Percentiles rank a stretch among this genome's conserved stretches.
Evolutionary conservation across 208 protist species (phyloP).

Genomic region (Trypanosoma scelopori): DNA sequence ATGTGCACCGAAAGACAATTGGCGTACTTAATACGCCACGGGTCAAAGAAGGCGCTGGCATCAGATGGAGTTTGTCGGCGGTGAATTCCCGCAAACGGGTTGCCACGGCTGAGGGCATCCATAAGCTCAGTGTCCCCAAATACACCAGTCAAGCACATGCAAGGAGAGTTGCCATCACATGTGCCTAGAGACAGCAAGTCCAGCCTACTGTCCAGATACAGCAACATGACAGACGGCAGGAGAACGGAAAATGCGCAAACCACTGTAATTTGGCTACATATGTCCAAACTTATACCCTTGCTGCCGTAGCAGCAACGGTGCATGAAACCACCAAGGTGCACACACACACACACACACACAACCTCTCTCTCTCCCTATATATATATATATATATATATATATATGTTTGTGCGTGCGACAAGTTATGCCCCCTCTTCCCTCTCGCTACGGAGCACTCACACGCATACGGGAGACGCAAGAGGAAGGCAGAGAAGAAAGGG

Average conservation of each 20-base stretch:
- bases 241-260: slow-evolving; percentile 4
- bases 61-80: not conserved
- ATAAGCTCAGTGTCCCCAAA: slow-evolving; percentile 1
- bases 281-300: not conserved
- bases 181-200: not conserved
- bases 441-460: not conserved
- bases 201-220: not conserved
- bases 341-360: too few relatives aligned
- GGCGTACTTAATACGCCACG: slow-evolving; percentile 12
- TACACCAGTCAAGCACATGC: slow-evolving; percentile 13
- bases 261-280: not conserved
- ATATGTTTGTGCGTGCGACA: too few relatives aligned
- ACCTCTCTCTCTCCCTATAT: too few relatives aligned
- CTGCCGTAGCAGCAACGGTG: too few relatives aligned
- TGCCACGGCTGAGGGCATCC: not conserved
- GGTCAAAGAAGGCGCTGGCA: slow-evolving; percentile 1
- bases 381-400: too few relatives aligned
- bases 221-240: not conserved
- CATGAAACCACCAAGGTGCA: too few relatives aligned
- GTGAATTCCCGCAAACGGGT: slow-evolving; percentile 14
- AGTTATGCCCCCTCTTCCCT: not conserved
- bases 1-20: slow-evolving; percentile 8
- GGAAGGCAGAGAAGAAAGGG: slow-evolving; percentile 4
- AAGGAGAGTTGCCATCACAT: not conserved
- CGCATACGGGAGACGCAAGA: not conserved